phyloP scores from a whole-genome alignment of 1,284 basidiomycete genomes.

The Rhodotorula sp. region DNA sequence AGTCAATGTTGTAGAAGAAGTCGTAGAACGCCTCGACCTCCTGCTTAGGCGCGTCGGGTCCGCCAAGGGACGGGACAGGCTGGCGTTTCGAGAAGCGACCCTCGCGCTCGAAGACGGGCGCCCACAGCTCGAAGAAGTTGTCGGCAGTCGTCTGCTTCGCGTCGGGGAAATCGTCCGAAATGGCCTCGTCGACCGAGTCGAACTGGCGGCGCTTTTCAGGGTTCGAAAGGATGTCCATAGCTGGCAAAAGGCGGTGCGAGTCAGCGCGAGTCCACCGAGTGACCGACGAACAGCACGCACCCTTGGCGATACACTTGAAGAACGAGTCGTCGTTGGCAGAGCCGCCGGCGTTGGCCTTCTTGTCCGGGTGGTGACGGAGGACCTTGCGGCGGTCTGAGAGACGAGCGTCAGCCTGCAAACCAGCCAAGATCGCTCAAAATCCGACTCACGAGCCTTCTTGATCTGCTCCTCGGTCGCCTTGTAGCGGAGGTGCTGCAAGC shows the following conservation, averaged over 20 bases:
- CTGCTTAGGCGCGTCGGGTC: slow-evolving; percentile 69
- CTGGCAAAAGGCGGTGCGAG: slow-evolving; percentile 3
- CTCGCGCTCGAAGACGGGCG: slow-evolving; percentile 84
- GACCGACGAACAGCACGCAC: slow-evolving; percentile 39
- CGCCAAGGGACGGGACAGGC: slow-evolving; percentile 82
- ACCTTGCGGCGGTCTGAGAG: slow-evolving; percentile 90
- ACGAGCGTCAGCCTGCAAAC: background rate
- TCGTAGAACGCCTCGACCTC: slow-evolving; percentile 93
- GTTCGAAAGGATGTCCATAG: slow-evolving; percentile 79
- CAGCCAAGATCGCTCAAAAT: background rate
- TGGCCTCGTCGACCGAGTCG: slow-evolving; percentile 88
- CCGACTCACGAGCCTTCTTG: slow-evolving; percentile 83
- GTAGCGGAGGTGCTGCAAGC: slow-evolving; percentile 85
- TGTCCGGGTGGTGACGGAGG: slow-evolving; percentile 97
- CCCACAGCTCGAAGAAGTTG: slow-evolving; percentile 64
- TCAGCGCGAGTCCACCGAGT: too few species aligned
- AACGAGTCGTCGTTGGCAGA: slow-evolving; percentile 91
- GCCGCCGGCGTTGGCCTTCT: slow-evolving; percentile 76
- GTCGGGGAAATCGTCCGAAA: slow-evolving; percentile 75
- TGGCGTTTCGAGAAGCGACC: slow-evolving; percentile 83
- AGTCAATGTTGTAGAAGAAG: slow-evolving; percentile 99
- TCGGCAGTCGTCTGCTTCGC: slow-evolving; percentile 62
- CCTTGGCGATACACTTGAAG: slow-evolving; percentile 99
- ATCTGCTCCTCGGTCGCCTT: slow-evolving; percentile 88
- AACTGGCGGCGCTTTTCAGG: slow-evolving; percentile 88